Conservation (phyloP, 768 basidiomycete genomes). For the Podaxis sp. region DNA sequence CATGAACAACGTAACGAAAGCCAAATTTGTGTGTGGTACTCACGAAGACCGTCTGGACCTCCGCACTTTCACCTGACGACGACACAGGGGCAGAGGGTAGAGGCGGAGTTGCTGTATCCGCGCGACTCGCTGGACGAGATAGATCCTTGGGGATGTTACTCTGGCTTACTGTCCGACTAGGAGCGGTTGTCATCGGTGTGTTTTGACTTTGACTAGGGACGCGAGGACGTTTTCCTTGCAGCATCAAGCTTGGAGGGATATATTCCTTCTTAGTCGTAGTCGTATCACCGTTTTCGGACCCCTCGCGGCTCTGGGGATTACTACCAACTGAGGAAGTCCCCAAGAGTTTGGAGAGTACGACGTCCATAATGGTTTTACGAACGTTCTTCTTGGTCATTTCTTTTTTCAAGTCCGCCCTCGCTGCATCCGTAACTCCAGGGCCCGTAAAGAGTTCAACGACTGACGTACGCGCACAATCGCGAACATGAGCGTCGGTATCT, state of each 20-base stretch:
- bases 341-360: slow-evolving; percentile 69
- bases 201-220: slow-evolving; percentile 34
- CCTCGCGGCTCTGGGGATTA: slow-evolving; percentile 50
- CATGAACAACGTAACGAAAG: not conserved
- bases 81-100: slow-evolving; percentile 31
- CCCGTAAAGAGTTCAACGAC: slow-evolving; percentile 86
- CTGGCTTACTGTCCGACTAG: slow-evolving; percentile 32
- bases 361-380: slow-evolving; percentile 84
- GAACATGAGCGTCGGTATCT: slow-evolving; percentile 88
- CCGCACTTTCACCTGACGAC: slow-evolving; percentile 38
- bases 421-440: slow-evolving; percentile 77
- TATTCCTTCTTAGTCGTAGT: slow-evolving; percentile 52
- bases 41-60: slow-evolving; percentile 71
- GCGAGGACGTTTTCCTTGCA: slow-evolving; percentile 56
- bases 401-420: slow-evolving; percentile 92
- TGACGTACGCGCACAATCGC: slow-evolving; percentile 79
- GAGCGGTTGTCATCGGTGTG: slow-evolving; percentile 44
- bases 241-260: slow-evolving; percentile 71
- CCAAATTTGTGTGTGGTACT: slow-evolving; percentile 25
- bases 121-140: slow-evolving; percentile 61
- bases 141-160: slow-evolving; percentile 36
- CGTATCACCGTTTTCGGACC: slow-evolving; percentile 59
- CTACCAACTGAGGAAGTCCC: slow-evolving; percentile 41
- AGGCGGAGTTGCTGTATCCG: slow-evolving; percentile 47
- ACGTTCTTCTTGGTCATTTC: slow-evolving; percentile 84